Base-by-base conservation (phyloP, 2,329 filamentous ascomycete species). In the Microcyclospora tardicrescens region DNA sequence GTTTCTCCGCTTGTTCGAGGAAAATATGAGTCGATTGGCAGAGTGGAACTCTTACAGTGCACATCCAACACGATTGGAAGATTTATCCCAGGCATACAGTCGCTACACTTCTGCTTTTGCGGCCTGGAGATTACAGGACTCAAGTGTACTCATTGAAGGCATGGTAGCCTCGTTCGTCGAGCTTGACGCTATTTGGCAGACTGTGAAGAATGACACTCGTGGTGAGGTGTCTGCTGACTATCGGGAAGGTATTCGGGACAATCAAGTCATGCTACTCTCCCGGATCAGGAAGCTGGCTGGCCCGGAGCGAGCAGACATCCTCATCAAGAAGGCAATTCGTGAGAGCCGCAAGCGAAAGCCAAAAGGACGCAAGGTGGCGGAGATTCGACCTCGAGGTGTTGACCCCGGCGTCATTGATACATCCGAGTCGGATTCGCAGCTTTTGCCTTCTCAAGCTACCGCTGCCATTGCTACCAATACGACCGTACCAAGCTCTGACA, bases 151-250 rank as follows among this genome's bases (percentile, higher is more conserved):
- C 4, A 76, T 89, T 37, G 81, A 87, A 51, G 79, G 84, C 39
- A 87, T 91, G 83, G 70, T 89, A n/a, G 72, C 84, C 52, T 82
- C 85, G 47, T 87, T 89, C 58, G 81, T 87, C 13, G 83, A 86
- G 55, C 71, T 91, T 2, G 84, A 91, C 53, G 79, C 79, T 28
- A 89, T 89, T 35, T 82, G 82, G 69, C 81, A 86, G 55, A 83
- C 80, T 2, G 81, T 91, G 56, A 86, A 85, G 57, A 78, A 85
- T 50, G 78, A 79, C 37, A 82, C 77, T 0, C 77, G 83, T 35
- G 77, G 80, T 30, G 75, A 77, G 12, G 82, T 85, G 2, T 75
- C 81, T 1, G 75, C 75, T 13, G 75, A 85, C n/a, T 89, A 87
- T 54, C 75, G 77, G 28, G 73, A 84, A 51, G 85, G 83, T 43